Percentiles rank a stretch among this genome's conserved stretches.
Conservation (phyloP, 495 filamentous ascomycete species). For the Staphylotrichum tortipilum region DNA sequence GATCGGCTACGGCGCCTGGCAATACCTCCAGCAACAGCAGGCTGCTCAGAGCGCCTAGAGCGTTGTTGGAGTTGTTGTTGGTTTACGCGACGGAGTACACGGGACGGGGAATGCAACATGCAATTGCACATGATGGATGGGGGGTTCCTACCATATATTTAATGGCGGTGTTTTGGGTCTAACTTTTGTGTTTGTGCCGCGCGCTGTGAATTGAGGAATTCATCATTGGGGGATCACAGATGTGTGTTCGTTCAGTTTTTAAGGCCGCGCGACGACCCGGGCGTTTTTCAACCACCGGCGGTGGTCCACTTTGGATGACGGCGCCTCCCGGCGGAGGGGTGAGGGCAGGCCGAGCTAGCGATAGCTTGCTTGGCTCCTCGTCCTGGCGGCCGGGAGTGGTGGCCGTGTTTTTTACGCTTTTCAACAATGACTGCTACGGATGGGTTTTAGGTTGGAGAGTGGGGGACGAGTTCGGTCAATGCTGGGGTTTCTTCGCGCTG, state of each 20-base stretch:
- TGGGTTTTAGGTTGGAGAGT: too few relatives aligned
- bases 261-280: too few relatives aligned
- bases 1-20: constrained; percentile 74
- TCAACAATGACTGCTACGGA: too few relatives aligned
- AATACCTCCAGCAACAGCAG: constrained; percentile 66
- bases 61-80: neutral
- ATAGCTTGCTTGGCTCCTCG: too few relatives aligned
- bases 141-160: neutral
- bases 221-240: too few relatives aligned
- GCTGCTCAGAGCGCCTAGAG: constrained; percentile 30
- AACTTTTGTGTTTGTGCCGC: too few relatives aligned
- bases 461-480: neutral
- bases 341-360: too few relatives aligned
- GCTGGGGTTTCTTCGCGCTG: too few relatives aligned
- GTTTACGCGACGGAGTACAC: neutral
- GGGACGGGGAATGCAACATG: neutral
- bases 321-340: too few relatives aligned
- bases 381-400: neutral
- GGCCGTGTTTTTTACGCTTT: neutral
- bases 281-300: too few relatives aligned
- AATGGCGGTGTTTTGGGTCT: constrained; percentile 2
- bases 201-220: neutral
- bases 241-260: too few relatives aligned
- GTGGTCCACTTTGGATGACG: neutral
- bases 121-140: too few relatives aligned